These are phyloP conservation scores for Quillaja saponaria DNA, from an alignment of 306 rosid species.

Conservation along the genomic window DNA sequence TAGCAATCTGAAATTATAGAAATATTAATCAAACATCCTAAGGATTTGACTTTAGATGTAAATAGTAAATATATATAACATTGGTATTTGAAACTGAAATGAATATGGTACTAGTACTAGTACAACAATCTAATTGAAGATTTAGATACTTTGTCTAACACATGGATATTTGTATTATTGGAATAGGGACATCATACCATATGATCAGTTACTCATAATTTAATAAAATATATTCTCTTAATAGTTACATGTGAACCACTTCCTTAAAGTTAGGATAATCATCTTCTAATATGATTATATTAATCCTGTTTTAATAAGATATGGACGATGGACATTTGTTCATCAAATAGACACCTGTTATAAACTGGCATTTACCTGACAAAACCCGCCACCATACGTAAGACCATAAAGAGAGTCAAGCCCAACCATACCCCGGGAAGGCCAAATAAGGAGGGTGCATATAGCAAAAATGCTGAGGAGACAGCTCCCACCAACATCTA, in stretches of 20 bases:
- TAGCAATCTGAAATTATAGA: constrained; percentile 52
- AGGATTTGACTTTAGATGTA: too few relatives aligned
- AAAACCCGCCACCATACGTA: constrained; percentile 72
- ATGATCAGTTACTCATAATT: too few relatives aligned
- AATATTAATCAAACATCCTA: too few relatives aligned
- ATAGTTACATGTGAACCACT: too few relatives aligned
- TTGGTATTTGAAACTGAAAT: too few relatives aligned
- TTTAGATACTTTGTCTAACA: too few relatives aligned
- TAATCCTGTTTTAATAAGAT: constrained; percentile 14
- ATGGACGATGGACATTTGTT: constrained; percentile 11
- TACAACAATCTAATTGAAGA: too few relatives aligned
- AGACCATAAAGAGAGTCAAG: constrained; percentile 78
- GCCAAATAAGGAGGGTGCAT: constrained; percentile 57
- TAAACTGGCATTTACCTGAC: constrained; percentile 51
- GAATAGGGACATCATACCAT: too few relatives aligned
- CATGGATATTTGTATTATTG: too few relatives aligned
- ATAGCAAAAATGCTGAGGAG: constrained; percentile 70
- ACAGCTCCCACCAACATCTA: constrained; percentile 75
- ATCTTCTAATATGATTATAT: constrained; percentile 1
- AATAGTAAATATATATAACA: too few relatives aligned
- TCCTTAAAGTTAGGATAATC: background rate
- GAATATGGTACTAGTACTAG: too few relatives aligned
- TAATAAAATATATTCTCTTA: too few relatives aligned
- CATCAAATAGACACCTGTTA: background rate
- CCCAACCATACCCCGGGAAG: constrained; percentile 89